These are phyloP conservation scores for Rhodotorula paludigena DNA, from an alignment of 768 basidiomycete species.

Conservation along the genomic window DNA sequence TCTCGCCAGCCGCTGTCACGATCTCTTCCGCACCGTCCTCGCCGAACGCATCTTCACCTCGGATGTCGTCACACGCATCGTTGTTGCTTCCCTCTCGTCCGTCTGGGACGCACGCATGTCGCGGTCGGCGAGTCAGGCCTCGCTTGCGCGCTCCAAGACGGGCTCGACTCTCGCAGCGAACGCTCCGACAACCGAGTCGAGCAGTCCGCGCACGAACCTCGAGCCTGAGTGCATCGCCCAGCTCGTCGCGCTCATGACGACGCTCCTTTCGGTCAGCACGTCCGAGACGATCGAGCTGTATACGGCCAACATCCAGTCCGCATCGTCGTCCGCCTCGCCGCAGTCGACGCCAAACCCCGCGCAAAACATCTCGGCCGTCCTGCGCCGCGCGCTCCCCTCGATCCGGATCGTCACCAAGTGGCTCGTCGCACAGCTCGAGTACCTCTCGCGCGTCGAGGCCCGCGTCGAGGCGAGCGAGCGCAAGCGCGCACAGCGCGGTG, in stretches of 20 bases:
- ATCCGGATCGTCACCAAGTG: conserved; percentile 84
- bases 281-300: conserved; percentile 53
- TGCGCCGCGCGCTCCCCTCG: conserved; percentile 78
- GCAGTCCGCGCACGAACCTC: conserved; percentile 35
- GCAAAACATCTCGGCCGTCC: conserved; percentile 75
- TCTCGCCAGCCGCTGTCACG: conserved; percentile 54
- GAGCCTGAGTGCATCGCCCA: conserved; percentile 67
- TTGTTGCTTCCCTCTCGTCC: conserved; percentile 71
- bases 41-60: conserved; percentile 65
- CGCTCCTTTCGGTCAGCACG: conserved; percentile 62
- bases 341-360: conserved; percentile 54
- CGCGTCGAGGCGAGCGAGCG: conserved; percentile 23
- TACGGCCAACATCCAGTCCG: background rate
- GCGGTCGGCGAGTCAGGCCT: conserved; percentile 45
- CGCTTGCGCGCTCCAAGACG: background rate
- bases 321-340: background rate
- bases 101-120: conserved; percentile 79
- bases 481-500: background rate
- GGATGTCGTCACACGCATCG: conserved; percentile 68
- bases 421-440: conserved; percentile 70
- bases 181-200: background rate
- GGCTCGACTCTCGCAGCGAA: background rate
- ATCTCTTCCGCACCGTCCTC: conserved; percentile 61
- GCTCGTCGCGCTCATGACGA: conserved; percentile 61
- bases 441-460: conserved; percentile 52